phyloP scores from a whole-genome alignment of 2,329 filamentous ascomycete genomes.

The Polychaeton citri region DNA sequence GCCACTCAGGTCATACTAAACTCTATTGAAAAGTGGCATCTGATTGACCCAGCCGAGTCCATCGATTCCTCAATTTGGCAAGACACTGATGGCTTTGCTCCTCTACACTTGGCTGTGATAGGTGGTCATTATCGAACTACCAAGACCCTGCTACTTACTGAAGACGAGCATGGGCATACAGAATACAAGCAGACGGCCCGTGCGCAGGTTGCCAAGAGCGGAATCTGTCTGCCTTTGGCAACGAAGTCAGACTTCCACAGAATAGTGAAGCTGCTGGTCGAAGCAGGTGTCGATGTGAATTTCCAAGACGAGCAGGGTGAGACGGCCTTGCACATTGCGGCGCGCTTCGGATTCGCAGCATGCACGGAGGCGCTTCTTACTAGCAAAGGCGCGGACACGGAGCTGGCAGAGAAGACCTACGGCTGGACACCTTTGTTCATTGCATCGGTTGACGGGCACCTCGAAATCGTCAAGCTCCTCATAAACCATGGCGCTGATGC shows the following conservation, averaged over 20 bases:
- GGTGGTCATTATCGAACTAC: slow-evolving; percentile 83
- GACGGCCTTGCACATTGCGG: slow-evolving; percentile 82
- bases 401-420: slow-evolving; percentile 70
- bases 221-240: slow-evolving; percentile 74
- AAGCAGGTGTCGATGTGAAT: slow-evolving; percentile 85
- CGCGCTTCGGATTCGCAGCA: slow-evolving; percentile 70
- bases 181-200: slow-evolving; percentile 46
- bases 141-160: slow-evolving; percentile 63
- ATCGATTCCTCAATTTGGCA: slow-evolving; percentile 86
- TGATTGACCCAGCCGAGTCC: slow-evolving; percentile 71
- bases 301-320: slow-evolving; percentile 84
- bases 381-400: slow-evolving; percentile 60
- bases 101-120: slow-evolving; percentile 82
- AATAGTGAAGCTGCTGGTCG: slow-evolving; percentile 77
- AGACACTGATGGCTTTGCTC: slow-evolving; percentile 80
- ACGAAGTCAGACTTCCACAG: slow-evolving; percentile 74
- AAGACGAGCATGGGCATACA: slow-evolving; percentile 36
- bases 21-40: slow-evolving; percentile 76
- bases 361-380: slow-evolving; percentile 64
- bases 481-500: slow-evolving; percentile 66
- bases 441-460: slow-evolving; percentile 76
- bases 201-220: slow-evolving; percentile 65
- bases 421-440: slow-evolving; percentile 94
- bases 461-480: slow-evolving; percentile 61
- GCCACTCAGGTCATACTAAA: slow-evolving; percentile 79